Conservation (phyloP, 2,329 filamentous ascomycete species). For the Talaromyces islandicus region DNA sequence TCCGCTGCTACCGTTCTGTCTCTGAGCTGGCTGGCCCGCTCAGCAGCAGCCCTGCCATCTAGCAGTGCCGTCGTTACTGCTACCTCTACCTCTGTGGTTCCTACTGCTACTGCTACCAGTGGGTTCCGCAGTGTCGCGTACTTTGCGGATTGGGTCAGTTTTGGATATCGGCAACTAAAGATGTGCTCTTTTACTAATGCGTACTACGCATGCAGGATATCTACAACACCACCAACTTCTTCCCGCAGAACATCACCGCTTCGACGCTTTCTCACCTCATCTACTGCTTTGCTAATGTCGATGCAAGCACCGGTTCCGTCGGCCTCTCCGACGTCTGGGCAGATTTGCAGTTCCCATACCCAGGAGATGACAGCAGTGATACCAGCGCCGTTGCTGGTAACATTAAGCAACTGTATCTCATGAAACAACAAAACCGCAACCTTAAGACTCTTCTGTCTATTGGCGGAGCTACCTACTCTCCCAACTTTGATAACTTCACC, state of each 20-base stretch:
- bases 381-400: slow-evolving; percentile 42
- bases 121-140: slow-evolving; percentile 32
- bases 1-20: neutral
- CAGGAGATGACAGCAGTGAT: slow-evolving; percentile 61
- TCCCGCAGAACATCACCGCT: slow-evolving; percentile 73
- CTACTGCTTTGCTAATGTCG: slow-evolving; percentile 88
- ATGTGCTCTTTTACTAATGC: neutral
- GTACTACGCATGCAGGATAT: slow-evolving; percentile 54
- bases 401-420: slow-evolving; percentile 31
- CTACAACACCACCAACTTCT: slow-evolving; percentile 69
- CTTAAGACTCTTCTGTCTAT: slow-evolving; percentile 77
- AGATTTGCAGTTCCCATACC: slow-evolving; percentile 64
- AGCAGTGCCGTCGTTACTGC: neutral
- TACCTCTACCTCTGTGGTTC: neutral
- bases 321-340: slow-evolving; percentile 64
- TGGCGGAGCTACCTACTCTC: slow-evolving; percentile 73
- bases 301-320: slow-evolving; percentile 73
- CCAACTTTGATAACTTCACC: slow-evolving; percentile 65
- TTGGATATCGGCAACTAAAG: neutral
- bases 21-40: neutral
- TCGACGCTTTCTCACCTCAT: slow-evolving; percentile 82
- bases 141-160: slow-evolving; percentile 41
- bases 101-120: neutral
- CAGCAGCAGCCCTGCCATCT: neutral
- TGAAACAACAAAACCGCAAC: slow-evolving; percentile 70